Evolutionary conservation across 2,329 filamentous ascomycete genomes (phyloP).

Genomic region (Colletotrichum magnum): DNA sequence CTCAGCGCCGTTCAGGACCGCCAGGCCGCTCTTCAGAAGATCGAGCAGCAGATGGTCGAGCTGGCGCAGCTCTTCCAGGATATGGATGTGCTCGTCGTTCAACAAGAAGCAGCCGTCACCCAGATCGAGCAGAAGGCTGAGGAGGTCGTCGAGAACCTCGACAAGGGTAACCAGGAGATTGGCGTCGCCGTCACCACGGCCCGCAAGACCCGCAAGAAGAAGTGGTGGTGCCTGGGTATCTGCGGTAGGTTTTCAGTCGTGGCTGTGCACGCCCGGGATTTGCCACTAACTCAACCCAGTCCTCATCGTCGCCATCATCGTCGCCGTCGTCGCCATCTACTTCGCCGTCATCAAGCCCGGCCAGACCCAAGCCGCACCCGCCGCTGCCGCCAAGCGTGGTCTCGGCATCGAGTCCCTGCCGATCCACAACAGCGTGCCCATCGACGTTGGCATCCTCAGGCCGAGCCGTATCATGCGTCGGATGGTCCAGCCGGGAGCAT

Average conservation of each 20-base stretch:
- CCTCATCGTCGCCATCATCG: constrained; percentile 66
- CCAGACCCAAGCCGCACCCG: constrained; percentile 41
- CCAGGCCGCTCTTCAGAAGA: constrained; percentile 90
- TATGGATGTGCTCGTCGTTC: constrained; percentile 85
- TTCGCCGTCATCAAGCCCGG: constrained; percentile 56
- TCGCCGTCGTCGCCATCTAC: constrained; percentile 65
- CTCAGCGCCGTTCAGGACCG: constrained; percentile 85
- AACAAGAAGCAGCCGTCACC: constrained; percentile 85
- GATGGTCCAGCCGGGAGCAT: constrained; percentile 26
- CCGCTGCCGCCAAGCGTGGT: constrained; percentile 44
- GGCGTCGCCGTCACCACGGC: constrained; percentile 86
- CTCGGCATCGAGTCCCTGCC: constrained; percentile 48
- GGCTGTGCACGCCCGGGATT: neutral
- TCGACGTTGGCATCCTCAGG: constrained; percentile 36
- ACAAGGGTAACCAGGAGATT: constrained; percentile 88
- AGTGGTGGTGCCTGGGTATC: constrained; percentile 95
- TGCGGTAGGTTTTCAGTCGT: constrained; percentile 61
- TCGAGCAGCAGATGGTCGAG: constrained; percentile 90
- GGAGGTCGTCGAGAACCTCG: constrained; percentile 86
- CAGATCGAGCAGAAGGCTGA: constrained; percentile 91
- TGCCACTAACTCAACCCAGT: constrained; percentile 53
- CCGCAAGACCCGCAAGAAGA: constrained; percentile 86
- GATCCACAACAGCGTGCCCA: constrained; percentile 42
- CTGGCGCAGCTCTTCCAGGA: constrained; percentile 90
- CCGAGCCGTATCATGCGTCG: constrained; percentile 36